Evolutionary conservation across 306 rosid species (phyloP).

Genomic region (Prunus dulcis): DNA sequence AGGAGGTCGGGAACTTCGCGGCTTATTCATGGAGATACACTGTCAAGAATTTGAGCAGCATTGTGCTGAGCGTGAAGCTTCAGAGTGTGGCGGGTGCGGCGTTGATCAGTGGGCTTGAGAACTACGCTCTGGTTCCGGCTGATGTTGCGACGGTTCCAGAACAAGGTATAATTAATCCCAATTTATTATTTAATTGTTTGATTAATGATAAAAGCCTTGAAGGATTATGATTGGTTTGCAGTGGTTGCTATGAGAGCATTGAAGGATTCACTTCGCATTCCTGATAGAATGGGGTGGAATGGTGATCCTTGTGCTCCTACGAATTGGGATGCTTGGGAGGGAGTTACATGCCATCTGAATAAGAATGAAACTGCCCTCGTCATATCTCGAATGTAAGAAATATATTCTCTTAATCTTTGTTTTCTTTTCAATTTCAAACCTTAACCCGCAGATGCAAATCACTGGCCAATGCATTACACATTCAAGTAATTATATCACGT

Average conservation of each 20-base stretch:
- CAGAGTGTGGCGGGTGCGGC: conserved; percentile 60
- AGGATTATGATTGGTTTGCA: conserved; percentile 23
- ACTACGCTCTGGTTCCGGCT: conserved; percentile 81
- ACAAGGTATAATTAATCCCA: conserved; percentile 51
- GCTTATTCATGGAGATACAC: conserved; percentile 71
- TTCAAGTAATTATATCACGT: not conserved
- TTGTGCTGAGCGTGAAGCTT: conserved; percentile 56
- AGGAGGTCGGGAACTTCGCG: conserved; percentile 61
- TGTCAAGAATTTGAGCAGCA: conserved; percentile 74
- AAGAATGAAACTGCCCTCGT: conserved; percentile 53
- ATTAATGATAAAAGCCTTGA: not conserved
- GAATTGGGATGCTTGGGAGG: conserved; percentile 98
- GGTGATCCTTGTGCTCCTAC: conserved; percentile 99
- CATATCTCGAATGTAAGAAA: conserved; percentile 79
- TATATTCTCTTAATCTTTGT: conserved; percentile 9
- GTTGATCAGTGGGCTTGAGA: conserved; percentile 74
- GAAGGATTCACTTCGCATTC: conserved; percentile 81
- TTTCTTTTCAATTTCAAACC: not conserved
- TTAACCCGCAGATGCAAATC: not conserved
- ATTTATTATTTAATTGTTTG: not conserved
- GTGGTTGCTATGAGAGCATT: conserved; percentile 78
- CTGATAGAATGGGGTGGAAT: conserved; percentile 98
- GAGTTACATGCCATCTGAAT: conserved; percentile 76
- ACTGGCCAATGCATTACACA: not conserved
- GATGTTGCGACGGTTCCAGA: conserved; percentile 74